Evolutionary conservation across 345 rosid species (phyloP), one percentile per base, ranked within the genome.

Genomic region (Ceriops zippeliana): DNA sequence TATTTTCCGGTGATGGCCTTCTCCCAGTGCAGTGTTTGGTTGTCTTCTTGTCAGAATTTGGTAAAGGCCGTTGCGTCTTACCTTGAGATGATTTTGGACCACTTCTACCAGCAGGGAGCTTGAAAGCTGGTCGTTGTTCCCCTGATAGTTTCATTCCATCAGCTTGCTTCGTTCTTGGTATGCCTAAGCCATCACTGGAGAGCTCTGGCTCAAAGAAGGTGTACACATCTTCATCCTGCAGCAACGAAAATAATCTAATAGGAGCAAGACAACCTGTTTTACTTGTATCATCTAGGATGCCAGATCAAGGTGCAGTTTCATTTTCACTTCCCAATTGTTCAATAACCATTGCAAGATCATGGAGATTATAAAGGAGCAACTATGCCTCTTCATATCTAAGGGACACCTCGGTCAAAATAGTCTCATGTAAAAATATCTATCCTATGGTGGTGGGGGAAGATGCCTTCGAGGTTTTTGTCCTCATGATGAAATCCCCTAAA

Each of bases 121-220:
- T 90, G 67, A 70, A 53, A 58, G 93, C 71, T 4, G 91, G 79
- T 67, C 86, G 76, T 69, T 86, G 72, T 31, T 92, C 97, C 65
- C 83, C 83, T 8, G 90, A 76, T 71, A 79, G 62, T 74, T 76
- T 89, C 20, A 62, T 30, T 27, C 90, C 92, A 42, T 92, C 97
- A n/a, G 76, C 68, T 65, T 86, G 86, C 78, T 84, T 91, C 63
- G 71, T 75, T 76, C 93, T 86, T 42, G 83, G 34, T 32, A 83
- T 74, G 61, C 86, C 82, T 62, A 84, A 58, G 22, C 77, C 69
- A 65, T 92, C 98, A 5, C 79, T 68, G 37, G 99, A 95, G 52
- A 92, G 93, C 78, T 89, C 98, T 16, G 99, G 99, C 86, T 96
- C 99, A 19, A 96, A 96, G 79, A 96, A 96, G 0, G 95, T 79